phyloP scores from a whole-genome alignment of 768 basidiomycete species.

The Gyrodon lividus region DNA sequence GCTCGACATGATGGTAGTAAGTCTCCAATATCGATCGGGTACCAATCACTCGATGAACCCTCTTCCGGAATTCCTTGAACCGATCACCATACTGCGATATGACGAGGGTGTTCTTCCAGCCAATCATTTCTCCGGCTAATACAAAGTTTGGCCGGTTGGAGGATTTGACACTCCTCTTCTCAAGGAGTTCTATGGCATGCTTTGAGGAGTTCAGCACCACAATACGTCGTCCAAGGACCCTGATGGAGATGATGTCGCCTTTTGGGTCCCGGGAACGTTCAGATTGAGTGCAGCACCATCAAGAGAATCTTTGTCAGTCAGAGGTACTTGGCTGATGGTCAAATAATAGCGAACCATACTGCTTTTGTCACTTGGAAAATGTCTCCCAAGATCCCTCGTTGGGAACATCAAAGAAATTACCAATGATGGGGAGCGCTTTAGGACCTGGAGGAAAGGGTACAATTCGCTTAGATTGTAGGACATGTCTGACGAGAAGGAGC shows the following conservation, averaged over 20 bases:
- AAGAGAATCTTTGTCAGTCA: background rate
- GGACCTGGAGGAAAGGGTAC: conserved; percentile 31
- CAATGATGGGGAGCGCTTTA: conserved; percentile 21
- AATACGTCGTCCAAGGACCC: conserved; percentile 27
- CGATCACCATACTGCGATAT: conserved; percentile 1
- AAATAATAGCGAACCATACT: conserved; percentile 6
- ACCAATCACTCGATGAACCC: conserved; percentile 1
- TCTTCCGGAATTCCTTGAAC: conserved; percentile 1
- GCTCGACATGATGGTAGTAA: background rate
- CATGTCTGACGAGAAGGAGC: background rate
- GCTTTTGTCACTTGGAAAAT: conserved; percentile 21
- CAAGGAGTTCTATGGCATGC: conserved; percentile 47
- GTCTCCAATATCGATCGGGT: background rate
- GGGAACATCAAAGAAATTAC: conserved; percentile 27
- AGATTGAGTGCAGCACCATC: background rate
- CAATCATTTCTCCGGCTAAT: conserved; percentile 16
- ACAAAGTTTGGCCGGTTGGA: conserved; percentile 24
- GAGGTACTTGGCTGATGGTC: background rate
- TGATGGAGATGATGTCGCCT: conserved; percentile 33
- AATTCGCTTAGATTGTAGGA: background rate
- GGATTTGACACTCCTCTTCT: conserved; percentile 50
- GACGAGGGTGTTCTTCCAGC: conserved; percentile 1
- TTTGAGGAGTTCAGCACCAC: conserved; percentile 37
- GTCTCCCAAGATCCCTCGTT: conserved; percentile 20
- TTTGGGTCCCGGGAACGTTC: background rate